A percentile compares a stretch with the other conserved stretches of the same genome.
Evolutionary conservation across 257 asterid species (phyloP).

Genomic region (Perilla frutescens): DNA sequence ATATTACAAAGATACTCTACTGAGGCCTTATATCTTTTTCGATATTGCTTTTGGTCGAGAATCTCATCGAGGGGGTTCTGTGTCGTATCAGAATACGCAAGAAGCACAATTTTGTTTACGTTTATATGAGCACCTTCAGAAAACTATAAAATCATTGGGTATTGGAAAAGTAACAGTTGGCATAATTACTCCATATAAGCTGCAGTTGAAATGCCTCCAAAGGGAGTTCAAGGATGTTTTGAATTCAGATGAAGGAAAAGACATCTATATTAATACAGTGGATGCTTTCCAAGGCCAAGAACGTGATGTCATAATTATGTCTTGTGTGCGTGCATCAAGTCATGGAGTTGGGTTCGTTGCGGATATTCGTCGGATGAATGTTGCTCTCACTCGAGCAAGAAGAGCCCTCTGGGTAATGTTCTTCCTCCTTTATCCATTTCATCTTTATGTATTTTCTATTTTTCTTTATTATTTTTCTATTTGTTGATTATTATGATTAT

Average conservation of each 20-base stretch:
- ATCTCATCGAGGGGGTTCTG: constrained; percentile 97
- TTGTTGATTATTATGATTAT: no score
- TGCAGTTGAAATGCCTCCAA: constrained; percentile 96
- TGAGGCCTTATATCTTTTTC: constrained; percentile 85
- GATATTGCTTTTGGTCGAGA: constrained; percentile 90
- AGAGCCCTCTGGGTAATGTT: constrained; percentile 96
- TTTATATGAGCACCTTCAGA: constrained; percentile 90
- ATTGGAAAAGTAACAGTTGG: constrained; percentile 87
- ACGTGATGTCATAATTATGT: constrained; percentile 97
- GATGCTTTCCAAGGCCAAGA: constrained; percentile 99
- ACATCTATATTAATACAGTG: constrained; percentile 91
- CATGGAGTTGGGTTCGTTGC: constrained; percentile 99
- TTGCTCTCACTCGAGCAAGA: constrained; percentile 95
- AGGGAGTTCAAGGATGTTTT: constrained; percentile 88
- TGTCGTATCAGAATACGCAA: constrained; percentile 87
- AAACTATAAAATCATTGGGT: constrained; percentile 64
- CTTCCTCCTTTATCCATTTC: constrained; percentile 3
- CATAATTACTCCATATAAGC: constrained; percentile 95
- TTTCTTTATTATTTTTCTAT: background rate
- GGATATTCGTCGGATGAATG: constrained; percentile 98
- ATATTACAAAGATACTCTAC: constrained; percentile 81
- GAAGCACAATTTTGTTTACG: constrained; percentile 96
- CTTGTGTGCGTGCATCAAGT: constrained; percentile 94
- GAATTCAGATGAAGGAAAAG: constrained; percentile 93
- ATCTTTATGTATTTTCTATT: background rate